These are phyloP conservation scores for Eudorina sp. DNA, from an alignment of 139 green algal species.

Conservation along the genomic window DNA sequence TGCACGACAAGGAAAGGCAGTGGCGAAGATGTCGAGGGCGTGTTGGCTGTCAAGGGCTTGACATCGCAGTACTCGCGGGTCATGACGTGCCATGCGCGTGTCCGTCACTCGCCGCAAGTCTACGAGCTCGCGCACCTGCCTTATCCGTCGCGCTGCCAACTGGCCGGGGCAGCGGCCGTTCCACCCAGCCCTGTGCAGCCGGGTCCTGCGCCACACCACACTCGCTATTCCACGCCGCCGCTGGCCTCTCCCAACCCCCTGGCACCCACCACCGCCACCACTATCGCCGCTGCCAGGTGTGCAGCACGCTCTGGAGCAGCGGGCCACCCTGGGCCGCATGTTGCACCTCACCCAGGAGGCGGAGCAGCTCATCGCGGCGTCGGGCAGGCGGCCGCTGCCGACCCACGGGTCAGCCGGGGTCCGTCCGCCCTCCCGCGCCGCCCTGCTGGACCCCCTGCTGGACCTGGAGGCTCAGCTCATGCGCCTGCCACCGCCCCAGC, in stretches of 20 bases:
- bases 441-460: conserved; percentile 4
- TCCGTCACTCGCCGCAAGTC: too few species aligned
- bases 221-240: background rate
- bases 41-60: too few species aligned
- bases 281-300: background rate
- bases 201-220: background rate
- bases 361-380: background rate
- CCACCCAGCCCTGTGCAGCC: too few species aligned
- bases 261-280: background rate
- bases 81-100: too few species aligned
- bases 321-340: conserved; percentile 24
- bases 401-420: background rate
- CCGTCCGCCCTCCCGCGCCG: background rate
- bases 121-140: too few species aligned
- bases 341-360: background rate
- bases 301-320: background rate
- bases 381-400: background rate
- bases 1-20: too few species aligned
- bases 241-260: too few species aligned
- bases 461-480: background rate
- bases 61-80: too few species aligned
- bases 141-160: too few species aligned
- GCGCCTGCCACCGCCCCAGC: background rate
- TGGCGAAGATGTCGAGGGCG: too few species aligned
- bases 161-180: too few species aligned